phyloP scores from a whole-genome alignment of 2,329 filamentous ascomycete genomes.

The Phialophora macrospora region DNA sequence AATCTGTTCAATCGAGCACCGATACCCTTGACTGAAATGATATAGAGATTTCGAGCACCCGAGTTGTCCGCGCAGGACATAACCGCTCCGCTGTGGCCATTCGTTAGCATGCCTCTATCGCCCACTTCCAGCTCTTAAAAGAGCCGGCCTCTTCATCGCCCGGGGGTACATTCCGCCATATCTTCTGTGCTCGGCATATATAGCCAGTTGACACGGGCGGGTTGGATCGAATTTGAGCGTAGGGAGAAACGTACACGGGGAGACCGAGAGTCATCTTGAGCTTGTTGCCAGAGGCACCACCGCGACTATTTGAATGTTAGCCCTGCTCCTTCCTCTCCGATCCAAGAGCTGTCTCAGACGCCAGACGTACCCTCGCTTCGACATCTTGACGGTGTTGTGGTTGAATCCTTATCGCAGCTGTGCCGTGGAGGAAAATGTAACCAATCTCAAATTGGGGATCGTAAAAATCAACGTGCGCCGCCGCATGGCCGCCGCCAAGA shows the following conservation, averaged over 20 bases:
- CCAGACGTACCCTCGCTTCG: constrained; percentile 39
- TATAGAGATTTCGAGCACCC: constrained; percentile 97
- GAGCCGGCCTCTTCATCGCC: neutral
- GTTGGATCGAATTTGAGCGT: constrained; percentile 15
- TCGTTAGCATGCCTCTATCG: constrained; percentile 17
- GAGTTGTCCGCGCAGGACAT: constrained; percentile 99
- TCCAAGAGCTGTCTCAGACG: neutral
- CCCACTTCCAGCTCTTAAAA: neutral
- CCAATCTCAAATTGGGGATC: constrained; percentile 2
- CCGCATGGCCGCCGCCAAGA: neutral
- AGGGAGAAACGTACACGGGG: constrained; percentile 79
- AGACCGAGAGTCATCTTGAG: constrained; percentile 99
- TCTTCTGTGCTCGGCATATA: neutral
- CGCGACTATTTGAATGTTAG: constrained; percentile 54
- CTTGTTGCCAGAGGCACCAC: constrained; percentile 99
- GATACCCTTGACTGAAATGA: constrained; percentile 99
- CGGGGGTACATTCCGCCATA: neutral
- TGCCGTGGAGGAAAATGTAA: constrained; percentile 2
- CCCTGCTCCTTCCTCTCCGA: neutral
- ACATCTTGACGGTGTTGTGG: constrained; percentile 34
- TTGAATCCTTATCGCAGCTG: constrained; percentile 8
- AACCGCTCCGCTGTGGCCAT: constrained; percentile 80
- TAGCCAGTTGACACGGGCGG: constrained; percentile 8
- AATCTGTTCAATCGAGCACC: constrained; percentile 97
- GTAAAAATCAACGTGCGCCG: constrained; percentile 14